Conservation (phyloP, 371 early-diverging fungal species). For the Ordospora colligata region DNA sequence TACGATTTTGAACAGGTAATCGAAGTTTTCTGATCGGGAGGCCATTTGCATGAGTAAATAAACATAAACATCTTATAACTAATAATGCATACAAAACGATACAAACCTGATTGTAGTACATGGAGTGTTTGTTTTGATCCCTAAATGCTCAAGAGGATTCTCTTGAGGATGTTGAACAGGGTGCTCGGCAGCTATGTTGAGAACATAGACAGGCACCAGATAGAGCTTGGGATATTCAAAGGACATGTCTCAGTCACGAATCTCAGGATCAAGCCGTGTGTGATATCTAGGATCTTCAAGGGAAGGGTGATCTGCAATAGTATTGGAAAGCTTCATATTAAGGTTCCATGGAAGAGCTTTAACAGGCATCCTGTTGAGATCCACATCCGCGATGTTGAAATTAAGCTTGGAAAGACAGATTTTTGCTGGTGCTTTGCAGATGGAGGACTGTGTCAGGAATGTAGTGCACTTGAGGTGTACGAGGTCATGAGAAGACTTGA, state of each 20-base stretch:
- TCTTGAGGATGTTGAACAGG: background rate
- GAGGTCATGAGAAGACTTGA: background rate
- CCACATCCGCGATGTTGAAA: background rate
- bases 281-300: background rate
- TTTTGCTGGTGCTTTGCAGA: conserved; percentile 8
- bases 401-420: background rate
- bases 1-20: conserved; percentile 73
- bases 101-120: background rate
- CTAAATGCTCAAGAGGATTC: conserved; percentile 10
- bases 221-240: conserved; percentile 18
- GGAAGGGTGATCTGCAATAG: background rate
- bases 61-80: background rate
- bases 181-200: conserved; percentile 2
- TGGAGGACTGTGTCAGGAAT: background rate
- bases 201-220: conserved; percentile 12
- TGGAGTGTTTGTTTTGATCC: conserved; percentile 7
- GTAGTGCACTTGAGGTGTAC: background rate
- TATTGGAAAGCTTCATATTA: background rate
- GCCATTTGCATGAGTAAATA: background rate
- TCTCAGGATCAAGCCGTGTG: conserved; percentile 1
- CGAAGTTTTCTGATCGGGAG: conserved; percentile 58
- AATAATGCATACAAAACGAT: background rate
- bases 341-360: conserved; percentile 7
- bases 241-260: conserved; percentile 6
- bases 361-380: background rate